Conservation (phyloP, 768 basidiomycete species). For the Lentinus brumalis region DNA sequence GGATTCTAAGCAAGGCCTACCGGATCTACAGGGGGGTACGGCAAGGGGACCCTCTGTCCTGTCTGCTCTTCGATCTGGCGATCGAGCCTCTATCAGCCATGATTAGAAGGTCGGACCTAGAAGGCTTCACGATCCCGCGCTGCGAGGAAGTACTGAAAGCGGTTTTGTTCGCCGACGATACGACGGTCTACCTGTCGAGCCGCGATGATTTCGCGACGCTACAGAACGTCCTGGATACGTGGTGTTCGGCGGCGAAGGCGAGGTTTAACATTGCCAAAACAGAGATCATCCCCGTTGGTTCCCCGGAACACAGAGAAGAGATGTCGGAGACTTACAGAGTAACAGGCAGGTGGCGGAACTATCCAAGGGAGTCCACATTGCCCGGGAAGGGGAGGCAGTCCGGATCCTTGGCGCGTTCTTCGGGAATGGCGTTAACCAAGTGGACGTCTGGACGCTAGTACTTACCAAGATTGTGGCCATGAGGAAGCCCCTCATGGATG, state of each 20-base stretch:
- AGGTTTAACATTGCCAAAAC: background rate
- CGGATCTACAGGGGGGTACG: slow-evolving; percentile 34
- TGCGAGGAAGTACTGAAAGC: slow-evolving; percentile 10
- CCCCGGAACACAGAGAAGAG: background rate
- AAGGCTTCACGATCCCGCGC: slow-evolving; percentile 23
- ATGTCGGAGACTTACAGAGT: background rate
- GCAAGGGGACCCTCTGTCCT: slow-evolving; percentile 39
- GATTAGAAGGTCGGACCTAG: slow-evolving; percentile 19
- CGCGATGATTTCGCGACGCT: background rate
- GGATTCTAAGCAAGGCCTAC: slow-evolving; percentile 29
- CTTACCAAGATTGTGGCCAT: slow-evolving; percentile 4
- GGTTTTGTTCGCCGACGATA: slow-evolving; percentile 32
- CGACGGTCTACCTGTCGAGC: slow-evolving; percentile 29
- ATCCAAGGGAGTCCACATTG: background rate
- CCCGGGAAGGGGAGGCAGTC: background rate
- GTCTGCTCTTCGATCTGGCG: slow-evolving; percentile 34
- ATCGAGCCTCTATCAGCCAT: slow-evolving; percentile 33
- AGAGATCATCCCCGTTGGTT: background rate
- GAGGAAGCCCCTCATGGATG: background rate
- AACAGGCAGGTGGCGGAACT: too few relatives aligned
- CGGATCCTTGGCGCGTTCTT: background rate
- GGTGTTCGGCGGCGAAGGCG: background rate
- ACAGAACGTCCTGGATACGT: background rate
- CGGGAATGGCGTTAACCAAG: background rate
- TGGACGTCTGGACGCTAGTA: slow-evolving; percentile 3